A percentile compares a stretch with the other conserved stretches of the same genome.
Evolutionary conservation across 83 land plant species (phyloP).

Genomic region (Diphasiastrum complanatum): DNA sequence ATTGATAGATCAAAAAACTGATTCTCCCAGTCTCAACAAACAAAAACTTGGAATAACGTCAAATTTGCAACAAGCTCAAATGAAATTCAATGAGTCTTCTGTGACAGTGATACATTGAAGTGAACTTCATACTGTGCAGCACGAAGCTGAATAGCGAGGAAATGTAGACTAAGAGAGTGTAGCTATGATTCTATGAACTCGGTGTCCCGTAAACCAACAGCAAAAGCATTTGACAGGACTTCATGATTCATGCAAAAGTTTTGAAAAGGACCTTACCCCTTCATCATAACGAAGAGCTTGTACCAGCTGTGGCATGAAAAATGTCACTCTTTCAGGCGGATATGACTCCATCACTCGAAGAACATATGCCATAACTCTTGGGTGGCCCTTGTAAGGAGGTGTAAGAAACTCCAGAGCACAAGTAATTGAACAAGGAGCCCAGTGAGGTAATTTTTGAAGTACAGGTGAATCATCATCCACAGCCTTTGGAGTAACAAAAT

Average conservation of each 20-base stretch:
- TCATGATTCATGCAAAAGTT: no score
- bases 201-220: no score
- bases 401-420: constrained; percentile 91
- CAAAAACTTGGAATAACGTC: no score
- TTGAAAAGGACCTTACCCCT: constrained; percentile 54
- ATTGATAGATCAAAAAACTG: neutral
- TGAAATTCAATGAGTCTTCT: no score
- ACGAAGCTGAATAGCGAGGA: no score
- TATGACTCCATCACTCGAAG: constrained; percentile 96
- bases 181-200: no score
- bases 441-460: constrained; percentile 81
- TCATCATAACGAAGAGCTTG: constrained; percentile 95
- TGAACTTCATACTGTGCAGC: no score
- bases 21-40: neutral
- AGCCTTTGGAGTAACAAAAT: constrained; percentile 90
- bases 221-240: no score
- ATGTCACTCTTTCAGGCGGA: constrained; percentile 94
- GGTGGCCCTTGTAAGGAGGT: constrained; percentile 88
- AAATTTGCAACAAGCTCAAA: no score
- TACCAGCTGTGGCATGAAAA: constrained; percentile 97
- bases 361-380: constrained; percentile 97
- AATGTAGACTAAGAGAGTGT: no score
- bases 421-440: constrained; percentile 95
- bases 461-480: constrained; percentile 80
- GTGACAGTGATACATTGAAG: no score